phyloP scores from a whole-genome alignment of 768 basidiomycete species.

The Antrodiella citrinella region DNA sequence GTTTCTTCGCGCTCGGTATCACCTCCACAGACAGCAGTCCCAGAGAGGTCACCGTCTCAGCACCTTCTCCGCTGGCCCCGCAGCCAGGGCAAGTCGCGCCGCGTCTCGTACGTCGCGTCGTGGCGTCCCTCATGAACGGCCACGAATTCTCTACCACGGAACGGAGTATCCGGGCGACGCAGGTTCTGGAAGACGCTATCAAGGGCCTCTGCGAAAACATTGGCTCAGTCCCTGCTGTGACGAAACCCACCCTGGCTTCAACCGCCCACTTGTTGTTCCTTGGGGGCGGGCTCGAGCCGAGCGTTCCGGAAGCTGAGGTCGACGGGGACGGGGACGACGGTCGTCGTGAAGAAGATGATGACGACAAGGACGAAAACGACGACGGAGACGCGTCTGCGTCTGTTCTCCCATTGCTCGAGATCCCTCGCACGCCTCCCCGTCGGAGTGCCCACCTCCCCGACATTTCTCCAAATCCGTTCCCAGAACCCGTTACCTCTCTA shows the following conservation, averaged over 20 bases:
- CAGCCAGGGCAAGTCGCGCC: conserved; percentile 55
- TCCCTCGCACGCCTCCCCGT: conserved; percentile 45
- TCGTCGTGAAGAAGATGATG: neutral
- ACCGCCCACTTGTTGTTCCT: conserved; percentile 10
- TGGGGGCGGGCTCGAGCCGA: conserved; percentile 7
- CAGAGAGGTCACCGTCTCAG: conserved; percentile 8
- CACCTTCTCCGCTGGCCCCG: conserved; percentile 38
- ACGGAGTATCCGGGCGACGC: conserved; percentile 59
- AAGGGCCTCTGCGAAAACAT: conserved; percentile 67
- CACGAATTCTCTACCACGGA: conserved; percentile 71
- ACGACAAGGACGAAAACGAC: neutral
- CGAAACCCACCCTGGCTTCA: conserved; percentile 4
- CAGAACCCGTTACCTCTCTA: conserved; percentile 53
- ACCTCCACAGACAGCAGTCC: conserved; percentile 15
- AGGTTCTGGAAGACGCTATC: conserved; percentile 61
- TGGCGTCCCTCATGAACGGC: conserved; percentile 59
- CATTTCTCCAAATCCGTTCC: conserved; percentile 58
- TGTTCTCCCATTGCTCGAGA: conserved; percentile 22
- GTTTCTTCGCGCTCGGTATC: conserved; percentile 72
- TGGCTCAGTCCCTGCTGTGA: conserved; percentile 7
- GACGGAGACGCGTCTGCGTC: neutral
- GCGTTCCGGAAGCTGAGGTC: neutral
- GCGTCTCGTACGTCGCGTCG: conserved; percentile 62
- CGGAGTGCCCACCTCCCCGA: conserved; percentile 28
- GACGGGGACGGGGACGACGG: neutral